Base-by-base conservation (phyloP, 164 flowering plant species). In the Echeveria elegans region DNA sequence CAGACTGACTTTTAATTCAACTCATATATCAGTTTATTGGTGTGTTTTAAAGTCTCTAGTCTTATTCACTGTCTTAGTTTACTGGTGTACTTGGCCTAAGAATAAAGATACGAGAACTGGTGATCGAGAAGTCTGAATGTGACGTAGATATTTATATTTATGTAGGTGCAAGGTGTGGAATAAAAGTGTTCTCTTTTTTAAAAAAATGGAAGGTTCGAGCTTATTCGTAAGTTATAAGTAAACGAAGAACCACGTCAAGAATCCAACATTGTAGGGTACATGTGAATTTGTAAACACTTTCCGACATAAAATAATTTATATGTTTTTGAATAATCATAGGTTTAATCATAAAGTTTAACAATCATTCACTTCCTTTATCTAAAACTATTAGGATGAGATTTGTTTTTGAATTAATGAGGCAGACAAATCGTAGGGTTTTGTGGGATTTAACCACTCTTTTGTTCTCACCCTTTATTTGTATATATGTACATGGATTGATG, bases 221-320 rank as follows among this genome's bases (percentile, higher is more conserved):
- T 41, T 3, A 7, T 3, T 7, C 11, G 2, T 16, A 47, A 19
- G 48, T 48, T 48, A n/a, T 48, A 48, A 1, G 24, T n/a, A 21
- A 15, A 52, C 28, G 28, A n/a, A 52, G 28, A 23, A 52, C 58
- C 58, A 8, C 58, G 58, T 52, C 58, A 23, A 24, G 58, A 52
- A 21, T 52, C 58, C 58, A 52, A 52, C 58, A 52, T 52, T 52
- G 58, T 48, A 52, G 28, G 58, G 58, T 52, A 21, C 58, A 23
- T 52, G 28, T 52, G 28, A 23, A 8, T 52, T 52, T 18, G 15
- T 43, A 16, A 4, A 52, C 2, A 0, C 24, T 21, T 23, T 52
- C 11, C 29, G 23, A 23, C 12, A 9, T 2, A n/a, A n/a, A n/a
- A 52, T 43, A 48, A 48, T n/a, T 1, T 24, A 21, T 21, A n/a